Evolutionary conservation across 371 early-diverging fungal species (phyloP).

Genomic region (Quaeritorhiza haematococci): DNA sequence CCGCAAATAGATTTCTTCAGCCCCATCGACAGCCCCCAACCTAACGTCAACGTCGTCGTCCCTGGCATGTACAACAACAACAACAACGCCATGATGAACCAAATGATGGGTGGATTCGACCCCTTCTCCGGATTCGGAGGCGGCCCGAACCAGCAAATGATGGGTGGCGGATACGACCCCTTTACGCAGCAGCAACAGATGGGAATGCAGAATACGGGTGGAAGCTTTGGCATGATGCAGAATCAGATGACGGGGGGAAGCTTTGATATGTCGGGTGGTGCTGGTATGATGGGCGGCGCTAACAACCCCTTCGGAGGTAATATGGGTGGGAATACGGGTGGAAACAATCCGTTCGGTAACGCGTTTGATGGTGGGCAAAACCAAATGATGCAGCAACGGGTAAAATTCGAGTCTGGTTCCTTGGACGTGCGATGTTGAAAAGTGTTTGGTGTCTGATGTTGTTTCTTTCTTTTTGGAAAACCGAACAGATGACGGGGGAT

Average conservation of each 20-base stretch:
- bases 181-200: slow-evolving; percentile 53
- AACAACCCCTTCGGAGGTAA: too few relatives aligned
- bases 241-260: slow-evolving; percentile 2
- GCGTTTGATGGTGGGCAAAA: slow-evolving; percentile 19
- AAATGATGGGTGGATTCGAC: slow-evolving; percentile 16
- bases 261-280: not conserved
- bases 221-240: slow-evolving; percentile 34
- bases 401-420: not conserved
- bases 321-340: too few relatives aligned
- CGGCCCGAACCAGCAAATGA: slow-evolving; percentile 39
- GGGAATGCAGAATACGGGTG: slow-evolving; percentile 46
- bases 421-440: not conserved
- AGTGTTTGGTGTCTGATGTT: not conserved
- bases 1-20: slow-evolving; percentile 54
- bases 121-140: slow-evolving; percentile 31
- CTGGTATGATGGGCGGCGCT: slow-evolving; percentile 12
- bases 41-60: slow-evolving; percentile 31
- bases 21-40: slow-evolving; percentile 23
- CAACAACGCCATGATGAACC: too few relatives aligned
- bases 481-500: slow-evolving; percentile 8
- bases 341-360: slow-evolving; percentile 8
- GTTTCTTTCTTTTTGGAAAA: not conserved
- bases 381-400: not conserved
- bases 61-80: slow-evolving; percentile 28
- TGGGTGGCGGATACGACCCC: slow-evolving; percentile 21